A percentile compares a stretch with the other conserved stretches of the same genome.
Conservation (phyloP, 2,329 filamentous ascomycete species). For the Phyllosticta citribraziliensis region DNA sequence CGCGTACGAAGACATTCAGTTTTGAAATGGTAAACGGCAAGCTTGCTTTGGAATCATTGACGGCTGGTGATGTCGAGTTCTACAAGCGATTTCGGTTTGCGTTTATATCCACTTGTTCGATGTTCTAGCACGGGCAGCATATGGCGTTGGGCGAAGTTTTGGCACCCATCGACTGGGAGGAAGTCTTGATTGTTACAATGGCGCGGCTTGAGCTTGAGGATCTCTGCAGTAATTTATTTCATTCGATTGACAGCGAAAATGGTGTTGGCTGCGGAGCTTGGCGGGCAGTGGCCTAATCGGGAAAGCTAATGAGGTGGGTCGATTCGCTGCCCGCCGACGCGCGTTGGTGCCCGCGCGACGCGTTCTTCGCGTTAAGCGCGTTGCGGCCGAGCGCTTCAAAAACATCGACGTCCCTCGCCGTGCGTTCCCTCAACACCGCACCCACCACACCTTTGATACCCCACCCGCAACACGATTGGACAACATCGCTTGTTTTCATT, state of each 20-base stretch:
- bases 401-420: not conserved
- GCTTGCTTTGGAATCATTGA: not conserved
- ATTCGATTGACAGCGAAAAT: not conserved
- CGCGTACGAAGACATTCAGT: slow-evolving; percentile 33
- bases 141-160: too few relatives aligned
- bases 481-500: not conserved
- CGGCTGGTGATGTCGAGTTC: too few relatives aligned
- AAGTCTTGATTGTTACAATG: too few relatives aligned
- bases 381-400: not conserved
- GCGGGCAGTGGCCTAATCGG: not conserved
- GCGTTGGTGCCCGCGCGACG: not conserved
- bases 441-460: slow-evolving; percentile 5
- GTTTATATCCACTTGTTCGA: too few relatives aligned
- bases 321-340: not conserved
- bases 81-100: too few relatives aligned
- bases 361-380: not conserved
- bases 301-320: not conserved
- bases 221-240: too few relatives aligned
- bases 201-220: too few relatives aligned
- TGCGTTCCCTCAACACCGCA: not conserved
- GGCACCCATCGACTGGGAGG: too few relatives aligned
- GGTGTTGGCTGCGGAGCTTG: not conserved
- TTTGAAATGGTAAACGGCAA: slow-evolving; percentile 14
- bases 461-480: not conserved
- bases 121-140: too few relatives aligned